Evolutionary conservation across 2,329 filamentous ascomycete genomes (phyloP), one percentile per base, ranked within the genome.

Genomic region (Coniochaeta ligniaria): DNA sequence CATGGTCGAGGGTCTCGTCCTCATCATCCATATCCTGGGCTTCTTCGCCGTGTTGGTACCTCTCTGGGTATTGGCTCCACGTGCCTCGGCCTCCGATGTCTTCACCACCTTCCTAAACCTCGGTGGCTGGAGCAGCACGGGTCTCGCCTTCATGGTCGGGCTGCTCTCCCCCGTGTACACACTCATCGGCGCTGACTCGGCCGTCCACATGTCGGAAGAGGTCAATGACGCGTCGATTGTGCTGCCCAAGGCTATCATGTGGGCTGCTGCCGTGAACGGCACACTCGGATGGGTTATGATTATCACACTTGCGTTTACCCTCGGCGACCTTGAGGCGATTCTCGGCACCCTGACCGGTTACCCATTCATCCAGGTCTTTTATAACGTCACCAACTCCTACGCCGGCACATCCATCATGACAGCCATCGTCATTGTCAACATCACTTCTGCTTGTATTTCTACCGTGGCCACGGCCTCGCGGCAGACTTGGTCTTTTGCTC

Each of bases 301-400:
- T 17, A 67, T 78, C 59, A 74, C 75, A 0, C 67, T 76, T 45
- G 66, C 69, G 50, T 77, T 76, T 60, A 71, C 70, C 3, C 58
- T 76, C 24, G 72, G 72, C 20, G 69, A 73, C 60, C 66, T 75
- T 20, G 35, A 66, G 5, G 35, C 61, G 35, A 58, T 65, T 17
- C 45, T 68, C 59, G 55, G 62, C 20, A 77, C 76, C 0, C 73
- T 74, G 0, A 82, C 81, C 0, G 77, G 77, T 1, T 83, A 82
- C 56, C 83, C 85, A 0, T 85, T 85, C 63, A 85, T 88, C 66
- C 76, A 84, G 57, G 77, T 86, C 24, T 85, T 85, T 61, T 75
- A 75, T 63, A 76, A 83, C 38, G 78, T 78, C 1, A 80, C 81
- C 1, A 71, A 75, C 1, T 80, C 77, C 20, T 69, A 75, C 2